Conservation (phyloP, 805 yeast species). For the Yarrowia porcina region DNA sequence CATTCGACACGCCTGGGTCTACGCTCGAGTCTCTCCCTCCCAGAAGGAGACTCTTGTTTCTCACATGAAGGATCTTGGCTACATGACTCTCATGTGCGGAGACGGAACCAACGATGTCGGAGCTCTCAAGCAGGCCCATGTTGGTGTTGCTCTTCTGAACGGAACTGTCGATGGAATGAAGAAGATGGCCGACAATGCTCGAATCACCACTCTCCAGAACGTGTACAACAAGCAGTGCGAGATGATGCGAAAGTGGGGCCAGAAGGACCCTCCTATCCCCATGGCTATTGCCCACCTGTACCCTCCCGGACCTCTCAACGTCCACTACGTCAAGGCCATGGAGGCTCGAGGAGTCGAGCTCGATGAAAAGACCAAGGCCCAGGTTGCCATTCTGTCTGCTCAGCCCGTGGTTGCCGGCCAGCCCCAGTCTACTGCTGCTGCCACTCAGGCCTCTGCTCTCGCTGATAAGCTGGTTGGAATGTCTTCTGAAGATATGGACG, state of each 20-base stretch:
- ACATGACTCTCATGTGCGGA: constrained; percentile 97
- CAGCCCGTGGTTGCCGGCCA: constrained; percentile 41
- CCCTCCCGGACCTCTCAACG: constrained; percentile 93
- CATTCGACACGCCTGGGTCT: constrained; percentile 90
- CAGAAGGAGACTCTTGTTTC: constrained; percentile 91
- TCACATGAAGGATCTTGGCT: constrained; percentile 80
- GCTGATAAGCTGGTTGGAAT: constrained; percentile 65
- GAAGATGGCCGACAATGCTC: constrained; percentile 78
- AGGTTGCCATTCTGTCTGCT: constrained; percentile 44
- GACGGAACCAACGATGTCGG: constrained; percentile 99
- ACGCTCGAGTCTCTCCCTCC: constrained; percentile 94
- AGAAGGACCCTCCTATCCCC: constrained; percentile 69
- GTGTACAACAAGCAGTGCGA: constrained; percentile 83
- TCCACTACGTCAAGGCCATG: constrained; percentile 79
- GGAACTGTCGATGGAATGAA: constrained; percentile 95
- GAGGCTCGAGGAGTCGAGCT: constrained; percentile 79
- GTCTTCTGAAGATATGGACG: constrained; percentile 56
- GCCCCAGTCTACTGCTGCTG: constrained; percentile 34
- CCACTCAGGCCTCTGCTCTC: constrained; percentile 43
- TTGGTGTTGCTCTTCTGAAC: constrained; percentile 95
- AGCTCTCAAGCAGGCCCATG: constrained; percentile 96
- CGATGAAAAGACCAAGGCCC: constrained; percentile 48
- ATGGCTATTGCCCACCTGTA: constrained; percentile 85
- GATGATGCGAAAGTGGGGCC: constrained; percentile 72
- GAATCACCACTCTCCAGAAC: constrained; percentile 56